Evolutionary conservation across 1,139 yeast genomes (phyloP).

Genomic region (Pichia cactophila): DNA sequence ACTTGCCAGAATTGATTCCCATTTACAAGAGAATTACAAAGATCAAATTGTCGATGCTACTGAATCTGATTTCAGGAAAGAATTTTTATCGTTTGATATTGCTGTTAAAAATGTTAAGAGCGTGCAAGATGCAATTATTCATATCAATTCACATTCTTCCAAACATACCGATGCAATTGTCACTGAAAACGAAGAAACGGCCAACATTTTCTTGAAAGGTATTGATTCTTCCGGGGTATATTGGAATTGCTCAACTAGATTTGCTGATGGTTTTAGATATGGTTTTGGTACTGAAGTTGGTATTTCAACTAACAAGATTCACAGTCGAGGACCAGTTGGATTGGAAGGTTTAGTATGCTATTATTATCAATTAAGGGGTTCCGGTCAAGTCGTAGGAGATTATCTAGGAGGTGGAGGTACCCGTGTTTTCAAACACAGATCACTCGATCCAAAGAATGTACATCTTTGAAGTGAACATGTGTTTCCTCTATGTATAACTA

Average conservation of each 20-base stretch:
- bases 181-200: conserved; percentile 62
- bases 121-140: conserved; percentile 65
- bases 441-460: conserved; percentile 33
- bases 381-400: conserved; percentile 87
- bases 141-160: conserved; percentile 86
- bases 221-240: conserved; percentile 96
- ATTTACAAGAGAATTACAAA: conserved; percentile 4
- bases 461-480: not conserved
- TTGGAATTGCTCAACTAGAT: conserved; percentile 95
- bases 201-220: conserved; percentile 73
- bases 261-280: conserved; percentile 97
- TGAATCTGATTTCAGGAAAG: conserved; percentile 67
- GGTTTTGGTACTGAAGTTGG: conserved; percentile 99
- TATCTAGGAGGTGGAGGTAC: conserved; percentile 90
- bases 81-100: conserved; percentile 74
- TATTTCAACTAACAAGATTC: conserved; percentile 91
- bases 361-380: conserved; percentile 86
- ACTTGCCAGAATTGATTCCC: conserved; percentile 27
- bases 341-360: conserved; percentile 93
- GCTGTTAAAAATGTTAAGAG: conserved; percentile 59
- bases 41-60: conserved; percentile 38
- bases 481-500: too few relatives aligned
- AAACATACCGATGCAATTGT: conserved; percentile 93
- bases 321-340: conserved; percentile 98
- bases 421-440: conserved; percentile 69